These are phyloP conservation scores for Meyerozyma elateridarum DNA, from an alignment of 1,139 yeast genomes.

Conservation along the genomic window DNA sequence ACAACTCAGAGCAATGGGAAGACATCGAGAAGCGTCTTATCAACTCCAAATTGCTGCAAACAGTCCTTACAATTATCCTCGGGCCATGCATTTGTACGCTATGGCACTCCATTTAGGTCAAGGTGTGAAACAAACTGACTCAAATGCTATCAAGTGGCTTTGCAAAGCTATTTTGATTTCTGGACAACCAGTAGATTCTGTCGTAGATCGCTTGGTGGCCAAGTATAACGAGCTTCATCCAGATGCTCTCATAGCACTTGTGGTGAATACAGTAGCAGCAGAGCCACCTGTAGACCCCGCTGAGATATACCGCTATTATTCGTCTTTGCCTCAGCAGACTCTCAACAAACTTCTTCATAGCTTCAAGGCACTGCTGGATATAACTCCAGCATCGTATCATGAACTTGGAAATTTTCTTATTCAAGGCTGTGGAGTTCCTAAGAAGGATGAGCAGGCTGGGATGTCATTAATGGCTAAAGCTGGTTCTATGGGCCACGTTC, in stretches of 20 bases:
- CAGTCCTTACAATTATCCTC: constrained; percentile 50
- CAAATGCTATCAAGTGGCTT: constrained; percentile 59
- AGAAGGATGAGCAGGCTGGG: constrained; percentile 54
- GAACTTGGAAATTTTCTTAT: constrained; percentile 62
- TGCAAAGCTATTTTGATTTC: constrained; percentile 32
- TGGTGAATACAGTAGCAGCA: constrained; percentile 21
- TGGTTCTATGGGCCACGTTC: constrained; percentile 64
- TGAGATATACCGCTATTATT: constrained; percentile 22
- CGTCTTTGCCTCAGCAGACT: constrained; percentile 22
- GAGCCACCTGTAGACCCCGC: constrained; percentile 28
- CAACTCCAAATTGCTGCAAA: constrained; percentile 62
- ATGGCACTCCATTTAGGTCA: constrained; percentile 66
- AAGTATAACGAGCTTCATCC: constrained; percentile 26
- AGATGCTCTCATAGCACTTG: constrained; percentile 28
- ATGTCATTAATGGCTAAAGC: constrained; percentile 60
- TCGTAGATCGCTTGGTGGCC: constrained; percentile 13
- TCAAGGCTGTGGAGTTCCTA: constrained; percentile 56
- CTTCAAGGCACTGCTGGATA: constrained; percentile 26
- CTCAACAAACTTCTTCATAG: constrained; percentile 24
- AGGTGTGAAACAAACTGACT: constrained; percentile 60
- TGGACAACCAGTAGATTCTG: constrained; percentile 1
- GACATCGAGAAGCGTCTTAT: constrained; percentile 64
- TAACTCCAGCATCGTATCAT: constrained; percentile 30
- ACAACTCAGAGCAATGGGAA: constrained; percentile 52
- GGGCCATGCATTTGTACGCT: constrained; percentile 70